phyloP scores from a whole-genome alignment of 2,329 filamentous ascomycete species.

The Furcasterigmium sp. region DNA sequence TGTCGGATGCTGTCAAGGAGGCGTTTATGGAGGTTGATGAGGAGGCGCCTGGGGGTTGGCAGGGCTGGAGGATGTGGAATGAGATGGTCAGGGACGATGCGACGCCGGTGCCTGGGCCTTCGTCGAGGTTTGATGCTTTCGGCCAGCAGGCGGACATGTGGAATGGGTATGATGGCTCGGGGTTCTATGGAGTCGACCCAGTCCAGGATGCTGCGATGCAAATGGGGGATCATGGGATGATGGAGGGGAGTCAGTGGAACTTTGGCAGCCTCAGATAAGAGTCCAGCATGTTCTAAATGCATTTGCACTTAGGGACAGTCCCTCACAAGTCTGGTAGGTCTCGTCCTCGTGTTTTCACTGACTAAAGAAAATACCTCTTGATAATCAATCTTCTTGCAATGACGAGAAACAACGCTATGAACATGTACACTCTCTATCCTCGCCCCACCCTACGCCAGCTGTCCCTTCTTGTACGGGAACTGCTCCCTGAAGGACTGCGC shows the following conservation, averaged over 20 bases:
- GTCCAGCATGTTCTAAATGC: no score
- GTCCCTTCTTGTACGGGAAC: constrained; percentile 41
- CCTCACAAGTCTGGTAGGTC: no score
- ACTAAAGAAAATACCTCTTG: no score
- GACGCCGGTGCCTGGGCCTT: neutral
- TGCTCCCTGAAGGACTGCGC: constrained; percentile 41
- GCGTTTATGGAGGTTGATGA: constrained; percentile 22
- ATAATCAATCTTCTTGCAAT: no score
- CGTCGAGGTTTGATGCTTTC: neutral
- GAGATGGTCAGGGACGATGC: constrained; percentile 17
- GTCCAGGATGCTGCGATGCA: constrained; percentile 1
- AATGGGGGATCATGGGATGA: neutral
- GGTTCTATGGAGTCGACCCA: constrained; percentile 1
- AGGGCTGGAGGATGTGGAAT: constrained; percentile 21
- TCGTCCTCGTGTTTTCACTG: no score
- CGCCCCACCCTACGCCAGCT: constrained; percentile 15
- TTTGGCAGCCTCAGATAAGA: constrained; percentile 1
- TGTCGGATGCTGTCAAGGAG: constrained; percentile 18
- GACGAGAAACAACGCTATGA: neutral
- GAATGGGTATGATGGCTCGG: neutral
- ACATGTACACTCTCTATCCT: neutral
- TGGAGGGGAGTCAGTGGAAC: constrained; percentile 8
- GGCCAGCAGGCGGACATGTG: neutral
- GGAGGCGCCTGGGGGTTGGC: constrained; percentile 18
- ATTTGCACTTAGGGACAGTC: no score